Percentiles rank a stretch among this genome's conserved stretches.
Evolutionary conservation across 2,329 filamentous ascomycete species (phyloP).

Genomic region (Aspergillus flavus): DNA sequence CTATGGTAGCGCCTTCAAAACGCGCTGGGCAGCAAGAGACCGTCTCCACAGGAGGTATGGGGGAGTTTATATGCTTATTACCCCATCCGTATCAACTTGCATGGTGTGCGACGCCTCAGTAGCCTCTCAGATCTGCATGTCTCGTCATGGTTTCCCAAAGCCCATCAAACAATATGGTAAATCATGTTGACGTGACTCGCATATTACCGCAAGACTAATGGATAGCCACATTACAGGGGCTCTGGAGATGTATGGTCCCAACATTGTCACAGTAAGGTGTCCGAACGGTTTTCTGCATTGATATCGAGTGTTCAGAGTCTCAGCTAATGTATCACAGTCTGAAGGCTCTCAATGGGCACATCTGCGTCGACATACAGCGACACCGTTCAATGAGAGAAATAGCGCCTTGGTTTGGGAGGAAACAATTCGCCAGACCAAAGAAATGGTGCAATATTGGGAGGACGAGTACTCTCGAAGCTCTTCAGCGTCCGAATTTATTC

Average conservation of each 20-base stretch:
- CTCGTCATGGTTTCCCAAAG: constrained; percentile 19
- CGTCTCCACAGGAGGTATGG: constrained; percentile 18
- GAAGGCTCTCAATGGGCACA: constrained; percentile 45
- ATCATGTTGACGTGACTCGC: background rate
- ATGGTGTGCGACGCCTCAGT: constrained; percentile 22
- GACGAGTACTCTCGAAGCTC: background rate
- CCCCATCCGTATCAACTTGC: constrained; percentile 12
- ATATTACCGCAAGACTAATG: background rate
- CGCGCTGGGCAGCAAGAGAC: constrained; percentile 21
- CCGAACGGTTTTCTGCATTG: background rate
- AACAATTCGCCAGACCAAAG: constrained; percentile 32
- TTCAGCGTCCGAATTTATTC: background rate
- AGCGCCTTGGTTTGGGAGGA: constrained; percentile 45
- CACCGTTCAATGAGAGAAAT: constrained; percentile 49
- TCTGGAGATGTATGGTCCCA: constrained; percentile 36
- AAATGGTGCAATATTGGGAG: constrained; percentile 34
- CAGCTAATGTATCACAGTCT: constrained; percentile 16
- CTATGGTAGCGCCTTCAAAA: constrained; percentile 5
- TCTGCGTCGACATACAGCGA: constrained; percentile 46
- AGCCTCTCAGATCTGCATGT: constrained; percentile 18
- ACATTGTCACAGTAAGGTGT: constrained; percentile 32
- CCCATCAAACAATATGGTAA: constrained; percentile 19
- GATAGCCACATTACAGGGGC: constrained; percentile 10
- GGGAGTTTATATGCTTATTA: constrained; percentile 17
- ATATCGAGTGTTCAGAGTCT: background rate